phyloP scores from a whole-genome alignment of 345 rosid species.

The Luvunga scandens region DNA sequence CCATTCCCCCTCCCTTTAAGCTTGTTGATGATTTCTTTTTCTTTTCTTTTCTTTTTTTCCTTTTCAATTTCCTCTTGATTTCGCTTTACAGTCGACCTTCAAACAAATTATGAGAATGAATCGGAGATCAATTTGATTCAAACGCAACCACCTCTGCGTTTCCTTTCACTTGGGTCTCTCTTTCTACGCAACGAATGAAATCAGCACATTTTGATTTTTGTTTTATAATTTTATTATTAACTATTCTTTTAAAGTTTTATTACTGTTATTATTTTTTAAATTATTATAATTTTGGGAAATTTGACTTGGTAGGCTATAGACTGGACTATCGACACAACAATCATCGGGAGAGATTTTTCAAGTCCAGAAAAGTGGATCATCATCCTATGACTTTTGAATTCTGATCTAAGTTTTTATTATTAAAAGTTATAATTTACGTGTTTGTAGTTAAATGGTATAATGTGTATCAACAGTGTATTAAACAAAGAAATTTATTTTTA shows the following conservation, averaged over 20 bases:
- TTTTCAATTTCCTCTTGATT: background rate
- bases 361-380: background rate
- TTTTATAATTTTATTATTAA: too few species aligned
- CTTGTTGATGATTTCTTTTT: background rate
- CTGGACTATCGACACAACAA: too few species aligned
- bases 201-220: background rate
- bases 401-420: background rate
- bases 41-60: background rate
- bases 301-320: background rate
- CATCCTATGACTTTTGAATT: background rate
- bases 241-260: too few species aligned
- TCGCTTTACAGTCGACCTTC: background rate
- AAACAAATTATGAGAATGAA: too few species aligned
- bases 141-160: background rate
- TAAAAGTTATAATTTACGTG: too few species aligned
- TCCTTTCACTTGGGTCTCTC: background rate
- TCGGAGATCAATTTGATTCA: background rate
- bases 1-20: constrained; percentile 36
- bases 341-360: too few species aligned
- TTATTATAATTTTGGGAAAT: background rate
- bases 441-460: too few species aligned
- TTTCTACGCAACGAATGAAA: background rate
- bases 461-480: too few species aligned
- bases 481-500: too few species aligned
- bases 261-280: too few species aligned